Conservation (phyloP, 176 grass and related monocot species). For the Aegilops longissima region DNA sequence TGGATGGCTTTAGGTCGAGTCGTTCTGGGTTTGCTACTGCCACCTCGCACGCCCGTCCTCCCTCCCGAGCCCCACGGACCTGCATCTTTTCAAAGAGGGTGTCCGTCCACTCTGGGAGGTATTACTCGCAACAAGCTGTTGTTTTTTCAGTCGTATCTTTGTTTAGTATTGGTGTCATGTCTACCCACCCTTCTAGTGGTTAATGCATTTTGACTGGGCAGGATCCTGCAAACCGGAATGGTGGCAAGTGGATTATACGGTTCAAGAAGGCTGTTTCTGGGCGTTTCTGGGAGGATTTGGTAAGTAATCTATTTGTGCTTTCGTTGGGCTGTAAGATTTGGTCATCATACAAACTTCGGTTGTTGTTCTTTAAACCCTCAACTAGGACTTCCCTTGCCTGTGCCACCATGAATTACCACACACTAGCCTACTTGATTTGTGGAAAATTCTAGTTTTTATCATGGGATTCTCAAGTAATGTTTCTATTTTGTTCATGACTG, state of each 20-base stretch:
- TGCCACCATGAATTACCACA: not conserved
- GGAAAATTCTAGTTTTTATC: not conserved
- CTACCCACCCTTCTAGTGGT: not conserved
- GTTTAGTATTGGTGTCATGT: not conserved
- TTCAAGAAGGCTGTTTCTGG: conserved; percentile 95
- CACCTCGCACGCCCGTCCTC: conserved; percentile 71
- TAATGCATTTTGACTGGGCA: conserved; percentile 44
- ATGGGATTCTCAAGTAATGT: not conserved
- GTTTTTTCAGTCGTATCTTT: not conserved
- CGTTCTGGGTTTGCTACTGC: conserved; percentile 98
- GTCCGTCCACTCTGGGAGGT: conserved; percentile 98
- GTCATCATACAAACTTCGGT: conserved; percentile 5
- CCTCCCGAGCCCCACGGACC: conserved; percentile 78
- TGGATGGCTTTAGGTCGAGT: conserved; percentile 70
- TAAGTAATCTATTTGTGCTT: conserved; percentile 36
- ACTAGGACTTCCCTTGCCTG: not conserved
- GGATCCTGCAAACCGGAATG: conserved; percentile 84
- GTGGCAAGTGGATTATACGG: conserved; percentile 97
- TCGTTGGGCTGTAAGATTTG: not conserved
- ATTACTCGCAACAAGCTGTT: conserved; percentile 14
- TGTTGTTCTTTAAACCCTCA: not conserved
- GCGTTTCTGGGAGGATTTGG: conserved; percentile 99
- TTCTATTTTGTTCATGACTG: not conserved
- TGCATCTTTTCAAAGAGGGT: conserved; percentile 98
- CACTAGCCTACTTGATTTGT: not conserved